Evolutionary conservation across 202 grass and related monocot species (phyloP), one percentile per base, ranked within the genome.

Genomic region (Eragrostis tef): DNA sequence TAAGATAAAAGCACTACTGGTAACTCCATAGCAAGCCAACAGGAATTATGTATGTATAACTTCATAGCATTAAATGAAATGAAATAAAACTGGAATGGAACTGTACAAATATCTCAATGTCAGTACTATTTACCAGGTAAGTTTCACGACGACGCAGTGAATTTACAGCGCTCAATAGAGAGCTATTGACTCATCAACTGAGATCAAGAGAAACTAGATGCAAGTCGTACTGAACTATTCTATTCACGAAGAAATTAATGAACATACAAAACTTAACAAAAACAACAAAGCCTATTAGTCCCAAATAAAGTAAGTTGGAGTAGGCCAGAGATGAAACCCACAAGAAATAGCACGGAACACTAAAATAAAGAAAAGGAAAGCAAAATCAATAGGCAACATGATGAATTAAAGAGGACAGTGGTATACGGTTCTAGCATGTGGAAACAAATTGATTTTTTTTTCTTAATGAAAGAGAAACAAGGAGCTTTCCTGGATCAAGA

Each of bases 401-500:
- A 2, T 39, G 34, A 39, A 39, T 39, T 39, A 39, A 39, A 0
- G n/a, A n/a, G n/a, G 34, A 39, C 34, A 39, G 3, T 39, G 34
- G 34, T 39, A 39, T 5, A 39, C 34, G 1, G 34, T 39, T 39
- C 34, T 39, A 5, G 3, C 34, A 39, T 39, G 34, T 39, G 34
- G 34, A 39, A 39, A 39, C 31, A 39, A 39, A 39, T 39, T 39
- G 4, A 39, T 53, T 16, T 6, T 22, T 51, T 5, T 69, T 20
- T 6, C 3, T 6, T 20, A 59, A 39, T 24, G 20, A 31, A 82
- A 7, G 71, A 67, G 29, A 21, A 62, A 73, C 49, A 74, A 64
- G 53, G 69, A 24, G 64, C 83, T 89, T 88, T 76, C 95, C 95
- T 91, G 95, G 95, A 72, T 98, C 92, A 70, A 98, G 90, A 61